These are phyloP conservation scores for Fusarium sp. DNA, from an alignment of 2,329 filamentous ascomycete genomes.

Conservation along the genomic window DNA sequence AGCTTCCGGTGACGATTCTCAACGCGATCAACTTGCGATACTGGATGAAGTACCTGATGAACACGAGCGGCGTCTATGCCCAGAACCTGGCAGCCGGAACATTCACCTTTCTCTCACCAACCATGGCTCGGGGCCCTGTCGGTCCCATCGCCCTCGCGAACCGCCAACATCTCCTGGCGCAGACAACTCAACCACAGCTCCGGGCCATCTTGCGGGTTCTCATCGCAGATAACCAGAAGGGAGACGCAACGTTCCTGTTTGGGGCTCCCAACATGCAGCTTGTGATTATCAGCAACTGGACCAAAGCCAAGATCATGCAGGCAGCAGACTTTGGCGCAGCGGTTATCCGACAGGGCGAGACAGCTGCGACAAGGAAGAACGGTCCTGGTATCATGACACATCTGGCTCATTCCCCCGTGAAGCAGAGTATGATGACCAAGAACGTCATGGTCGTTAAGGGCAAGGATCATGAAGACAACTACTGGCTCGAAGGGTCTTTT, in stretches of 20 bases:
- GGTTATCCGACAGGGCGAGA: conserved; percentile 34
- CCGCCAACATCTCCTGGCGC: conserved; percentile 54
- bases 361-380: conserved; percentile 25
- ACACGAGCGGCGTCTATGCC: conserved; percentile 41
- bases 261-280: conserved; percentile 53
- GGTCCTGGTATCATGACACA: conserved; percentile 37
- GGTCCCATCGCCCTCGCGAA: conserved; percentile 49
- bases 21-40: conserved; percentile 49
- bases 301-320: conserved; percentile 54
- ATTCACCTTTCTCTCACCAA: conserved; percentile 43
- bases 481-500: conserved; percentile 48
- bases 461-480: conserved; percentile 49
- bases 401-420: conserved; percentile 28
- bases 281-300: conserved; percentile 59
- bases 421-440: conserved; percentile 12
- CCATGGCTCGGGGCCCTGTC: conserved; percentile 44
- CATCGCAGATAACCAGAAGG: conserved; percentile 35
- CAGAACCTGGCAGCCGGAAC: conserved; percentile 48
- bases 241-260: conserved; percentile 45
- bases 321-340: conserved; percentile 56
- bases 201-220: conserved; percentile 48
- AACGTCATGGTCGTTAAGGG: conserved; percentile 45
- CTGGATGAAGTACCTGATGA: conserved; percentile 40
- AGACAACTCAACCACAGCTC: conserved; percentile 54
- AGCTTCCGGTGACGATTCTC: conserved; percentile 46